Evolutionary conservation across 192 early-diverging fungal genomes (phyloP).

Genomic region (Funneliformis geosporum): DNA sequence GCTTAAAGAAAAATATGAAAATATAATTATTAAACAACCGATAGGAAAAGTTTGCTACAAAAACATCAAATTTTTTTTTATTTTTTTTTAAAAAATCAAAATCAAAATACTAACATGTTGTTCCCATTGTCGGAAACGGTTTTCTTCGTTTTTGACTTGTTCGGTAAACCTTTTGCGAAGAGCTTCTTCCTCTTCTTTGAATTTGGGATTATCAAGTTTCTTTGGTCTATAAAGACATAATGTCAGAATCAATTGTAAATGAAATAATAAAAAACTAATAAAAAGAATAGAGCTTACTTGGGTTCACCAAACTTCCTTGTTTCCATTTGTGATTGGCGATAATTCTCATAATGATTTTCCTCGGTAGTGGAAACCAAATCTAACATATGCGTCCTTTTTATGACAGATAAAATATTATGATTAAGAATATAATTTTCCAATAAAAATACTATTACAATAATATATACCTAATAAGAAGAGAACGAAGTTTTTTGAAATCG

Average conservation of each 20-base stretch:
- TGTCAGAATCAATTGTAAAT: not conserved
- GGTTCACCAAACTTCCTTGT: constrained; percentile 86
- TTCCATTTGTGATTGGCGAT: constrained; percentile 85
- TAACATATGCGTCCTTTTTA: constrained; percentile 87
- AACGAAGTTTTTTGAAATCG: constrained; percentile 96
- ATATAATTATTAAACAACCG: not conserved
- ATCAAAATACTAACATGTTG: constrained; percentile 62
- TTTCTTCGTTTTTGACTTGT: constrained; percentile 96
- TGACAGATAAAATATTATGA: not conserved
- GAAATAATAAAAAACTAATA: not conserved
- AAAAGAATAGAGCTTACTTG: constrained; percentile 51
- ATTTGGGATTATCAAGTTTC: constrained; percentile 85
- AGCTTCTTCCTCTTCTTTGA: constrained; percentile 97
- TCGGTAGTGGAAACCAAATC: constrained; percentile 93
- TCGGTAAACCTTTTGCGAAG: constrained; percentile 97
- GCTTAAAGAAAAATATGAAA: constrained; percentile 40
- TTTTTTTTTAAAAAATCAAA: not conserved
- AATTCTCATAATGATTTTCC: constrained; percentile 94
- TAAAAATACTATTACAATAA: not conserved
- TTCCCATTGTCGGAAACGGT: constrained; percentile 98
- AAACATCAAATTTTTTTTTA: no score
- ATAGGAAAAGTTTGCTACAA: not conserved
- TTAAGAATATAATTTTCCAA: not conserved
- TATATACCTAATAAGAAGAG: constrained; percentile 74
- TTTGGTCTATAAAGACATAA: constrained; percentile 52